Evolutionary conservation across 1,284 basidiomycete genomes (phyloP).

Genomic region (Marasmius tenuissimus): DNA sequence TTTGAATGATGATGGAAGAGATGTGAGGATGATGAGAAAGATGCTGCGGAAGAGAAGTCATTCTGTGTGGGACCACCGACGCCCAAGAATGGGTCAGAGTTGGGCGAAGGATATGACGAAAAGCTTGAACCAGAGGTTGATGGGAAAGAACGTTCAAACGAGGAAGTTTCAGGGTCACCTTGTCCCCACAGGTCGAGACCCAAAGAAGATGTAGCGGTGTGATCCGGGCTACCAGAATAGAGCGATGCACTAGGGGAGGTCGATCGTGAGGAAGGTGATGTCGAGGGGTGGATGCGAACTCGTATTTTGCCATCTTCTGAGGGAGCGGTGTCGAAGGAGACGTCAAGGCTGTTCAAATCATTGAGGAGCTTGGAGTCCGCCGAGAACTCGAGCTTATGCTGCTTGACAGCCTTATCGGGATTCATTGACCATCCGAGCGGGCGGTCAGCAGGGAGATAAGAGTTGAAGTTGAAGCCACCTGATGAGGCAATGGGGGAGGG

Average conservation of each 20-base stretch:
- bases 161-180: constrained; percentile 1
- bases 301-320: constrained; percentile 70
- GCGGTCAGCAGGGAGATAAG: constrained; percentile 54
- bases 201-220: constrained; percentile 29
- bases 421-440: constrained; percentile 48
- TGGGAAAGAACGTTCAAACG: background rate
- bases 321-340: constrained; percentile 67
- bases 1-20: background rate
- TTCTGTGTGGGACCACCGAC: constrained; percentile 36
- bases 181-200: constrained; percentile 17
- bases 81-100: constrained; percentile 57
- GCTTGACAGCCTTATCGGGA: constrained; percentile 37
- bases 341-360: constrained; percentile 57
- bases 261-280: constrained; percentile 43
- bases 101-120: constrained; percentile 21
- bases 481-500: constrained; percentile 44
- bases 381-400: constrained; percentile 55
- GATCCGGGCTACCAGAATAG: constrained; percentile 19
- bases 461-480: constrained; percentile 54
- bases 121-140: constrained; percentile 18
- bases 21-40: background rate
- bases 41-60: constrained; percentile 27
- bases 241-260: constrained; percentile 30
- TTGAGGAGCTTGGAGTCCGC: constrained; percentile 48
- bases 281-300: constrained; percentile 65